These are phyloP conservation scores for Aquilaria agallochum DNA, from an alignment of 441 rosid genomes.

Conservation along the genomic window DNA sequence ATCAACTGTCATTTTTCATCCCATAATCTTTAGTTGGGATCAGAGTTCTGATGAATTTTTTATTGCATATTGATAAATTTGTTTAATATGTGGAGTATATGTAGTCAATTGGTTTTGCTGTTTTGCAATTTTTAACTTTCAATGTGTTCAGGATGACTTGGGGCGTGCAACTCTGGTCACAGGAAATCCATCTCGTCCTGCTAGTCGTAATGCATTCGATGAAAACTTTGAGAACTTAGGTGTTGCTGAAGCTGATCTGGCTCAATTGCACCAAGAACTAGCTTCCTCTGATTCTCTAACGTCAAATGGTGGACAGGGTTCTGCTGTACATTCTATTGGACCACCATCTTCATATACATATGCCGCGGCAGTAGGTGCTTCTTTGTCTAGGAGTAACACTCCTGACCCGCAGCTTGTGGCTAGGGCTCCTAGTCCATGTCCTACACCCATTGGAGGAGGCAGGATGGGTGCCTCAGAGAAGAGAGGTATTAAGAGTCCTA, in stretches of 20 bases:
- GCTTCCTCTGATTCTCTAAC: conserved; percentile 35
- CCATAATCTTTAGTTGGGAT: too few species aligned
- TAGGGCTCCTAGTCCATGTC: conserved; percentile 86
- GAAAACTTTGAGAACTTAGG: conserved; percentile 43
- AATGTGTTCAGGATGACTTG: conserved; percentile 61
- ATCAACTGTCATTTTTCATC: too few species aligned
- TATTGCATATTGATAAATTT: too few species aligned
- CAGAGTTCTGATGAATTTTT: too few species aligned
- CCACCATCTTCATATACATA: conserved; percentile 59
- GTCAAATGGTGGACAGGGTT: conserved; percentile 36
- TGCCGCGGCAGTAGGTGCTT: conserved; percentile 78
- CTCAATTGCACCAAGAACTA: conserved; percentile 37
- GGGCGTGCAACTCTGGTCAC: conserved; percentile 39
- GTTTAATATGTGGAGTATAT: too few species aligned
- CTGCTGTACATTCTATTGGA: conserved; percentile 41
- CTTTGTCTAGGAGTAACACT: conserved; percentile 78
- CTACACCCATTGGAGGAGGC: conserved; percentile 79
- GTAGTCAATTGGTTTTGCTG: too few species aligned
- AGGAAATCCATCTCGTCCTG: conserved; percentile 77
- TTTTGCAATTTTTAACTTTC: neutral
- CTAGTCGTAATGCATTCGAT: conserved; percentile 78
- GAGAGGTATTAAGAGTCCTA: conserved; percentile 43
- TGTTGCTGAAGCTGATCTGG: conserved; percentile 54
- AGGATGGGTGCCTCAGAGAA: conserved; percentile 59
- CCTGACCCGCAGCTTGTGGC: conserved; percentile 86